These are phyloP conservation scores for Brassica hybrid DNA, from an alignment of 441 rosid genomes.

Conservation along the genomic window DNA sequence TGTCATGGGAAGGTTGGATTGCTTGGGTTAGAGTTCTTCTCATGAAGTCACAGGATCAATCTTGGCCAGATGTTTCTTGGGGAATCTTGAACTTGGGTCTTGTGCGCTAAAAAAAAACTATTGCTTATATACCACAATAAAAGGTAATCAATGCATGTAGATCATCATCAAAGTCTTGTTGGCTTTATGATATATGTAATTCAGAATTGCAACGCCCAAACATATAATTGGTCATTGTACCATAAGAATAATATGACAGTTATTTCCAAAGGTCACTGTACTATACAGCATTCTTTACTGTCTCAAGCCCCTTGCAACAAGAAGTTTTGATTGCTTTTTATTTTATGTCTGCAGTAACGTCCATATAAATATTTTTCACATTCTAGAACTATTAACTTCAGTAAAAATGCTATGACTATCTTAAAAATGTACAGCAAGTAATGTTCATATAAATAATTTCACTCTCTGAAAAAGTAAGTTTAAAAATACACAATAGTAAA, in stretches of 20 bases:
- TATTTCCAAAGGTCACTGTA: neutral
- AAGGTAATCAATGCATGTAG: too few species aligned
- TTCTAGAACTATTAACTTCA: too few species aligned
- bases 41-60: conserved; percentile 77
- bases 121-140: too few species aligned
- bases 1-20: conserved; percentile 93
- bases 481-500: too few species aligned
- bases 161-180: too few species aligned
- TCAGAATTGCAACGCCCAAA: too few species aligned
- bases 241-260: neutral
- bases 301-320: neutral
- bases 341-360: neutral
- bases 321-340: neutral
- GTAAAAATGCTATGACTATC: too few species aligned
- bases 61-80: conserved; percentile 84
- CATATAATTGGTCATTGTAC: neutral
- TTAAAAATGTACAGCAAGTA: too few species aligned
- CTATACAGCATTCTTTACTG: neutral
- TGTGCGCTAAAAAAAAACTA: conserved; percentile 62
- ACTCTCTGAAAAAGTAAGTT: too few species aligned
- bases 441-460: too few species aligned
- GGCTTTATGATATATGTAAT: too few species aligned
- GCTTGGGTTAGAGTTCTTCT: conserved; percentile 85
- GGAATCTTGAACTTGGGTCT: conserved; percentile 80
- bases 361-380: neutral